Evolutionary conservation across 148 eudicot genomes (phyloP), one percentile per base, ranked within the genome.

Genomic region (Salicornia ramosissima): DNA sequence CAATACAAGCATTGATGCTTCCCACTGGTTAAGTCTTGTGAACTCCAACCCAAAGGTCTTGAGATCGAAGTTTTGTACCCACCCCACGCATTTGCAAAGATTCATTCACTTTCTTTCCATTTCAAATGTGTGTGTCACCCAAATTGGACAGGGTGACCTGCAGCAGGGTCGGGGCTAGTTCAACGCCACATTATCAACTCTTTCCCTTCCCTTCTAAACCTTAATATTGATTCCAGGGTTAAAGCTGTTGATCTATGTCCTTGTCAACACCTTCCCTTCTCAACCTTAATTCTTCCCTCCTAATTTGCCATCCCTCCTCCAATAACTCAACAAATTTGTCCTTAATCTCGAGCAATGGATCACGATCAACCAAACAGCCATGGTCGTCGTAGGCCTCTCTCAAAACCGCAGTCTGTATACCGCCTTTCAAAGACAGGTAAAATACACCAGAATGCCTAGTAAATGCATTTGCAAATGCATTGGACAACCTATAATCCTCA

Each of bases 401-500:
- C 50, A 94, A 70, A 83, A 94, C 74, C 8, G 99, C 97, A 2
- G 97, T 90, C 77, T 87, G 72, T 26, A 94, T 87, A 69, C 98
- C 97, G 10, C 97, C 95, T 74, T 88, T 90, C 80, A 90, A 52
- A 9, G 98, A 93, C 84, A 90, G 18, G 58, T 90, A 93, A 55
- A 93, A 93, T 16, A 93, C 74, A 65, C 98, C 95, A 0, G 92
- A 84, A 83, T 90, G 97, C 84, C 99, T 86, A 10, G 96, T 91
- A 53, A 95, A 91, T 11, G 74, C 90, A 47, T 70, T 91, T 1
- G 90, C 61, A 53, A 94, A 94, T 6, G 83, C 91, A 87, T 94
- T 90, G 0, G 99, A 90, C 54, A 86, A 75, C 85, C 78, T 83
- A 77, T 76, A 91, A 54, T 94, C 99, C 78, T 91, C 97, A 39